A percentile compares a stretch with the other conserved stretches of the same genome.
Evolutionary conservation across 169 alveolate species (phyloP).

Genomic region (Babesia ovis): DNA sequence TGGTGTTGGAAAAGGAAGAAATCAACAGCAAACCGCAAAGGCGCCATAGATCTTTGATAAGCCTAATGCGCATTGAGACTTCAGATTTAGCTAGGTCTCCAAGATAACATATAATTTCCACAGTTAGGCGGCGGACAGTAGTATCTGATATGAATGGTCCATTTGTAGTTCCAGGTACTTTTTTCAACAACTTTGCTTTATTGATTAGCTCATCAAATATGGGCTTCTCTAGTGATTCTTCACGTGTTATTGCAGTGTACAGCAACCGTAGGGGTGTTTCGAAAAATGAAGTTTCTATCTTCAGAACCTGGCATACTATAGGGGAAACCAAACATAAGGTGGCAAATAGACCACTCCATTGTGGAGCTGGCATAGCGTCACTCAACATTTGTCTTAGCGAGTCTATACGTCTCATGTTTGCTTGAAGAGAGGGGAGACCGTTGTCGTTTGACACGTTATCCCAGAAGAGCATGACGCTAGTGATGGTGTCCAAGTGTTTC

Average conservation of each 20-base stretch:
- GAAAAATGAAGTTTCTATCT: not conserved
- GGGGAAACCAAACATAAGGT: constrained; percentile 22
- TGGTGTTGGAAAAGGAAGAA: constrained; percentile 1
- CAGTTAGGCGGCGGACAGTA: not conserved
- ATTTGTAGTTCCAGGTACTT: not conserved
- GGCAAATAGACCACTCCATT: constrained; percentile 30
- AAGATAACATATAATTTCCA: not conserved
- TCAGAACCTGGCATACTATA: constrained; percentile 1
- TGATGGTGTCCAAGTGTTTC: not conserved
- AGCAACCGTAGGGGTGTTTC: not conserved
- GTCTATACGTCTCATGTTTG: constrained; percentile 20
- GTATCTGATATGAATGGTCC: not conserved
- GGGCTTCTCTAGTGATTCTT: not conserved
- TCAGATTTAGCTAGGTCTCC: not conserved
- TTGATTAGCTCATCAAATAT: not conserved
- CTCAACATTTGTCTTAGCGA: constrained; percentile 11
- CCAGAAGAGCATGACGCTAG: constrained; percentile 37
- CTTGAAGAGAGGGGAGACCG: constrained; percentile 22
- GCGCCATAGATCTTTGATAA: constrained; percentile 24
- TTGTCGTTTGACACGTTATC: constrained; percentile 22
- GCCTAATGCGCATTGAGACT: not conserved
- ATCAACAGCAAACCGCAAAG: constrained; percentile 10
- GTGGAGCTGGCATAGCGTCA: constrained; percentile 12
- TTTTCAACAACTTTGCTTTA: no score
- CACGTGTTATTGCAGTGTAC: constrained; percentile 18